phyloP scores from a whole-genome alignment of 1,284 basidiomycete species.

The Meira miltonrushii region DNA sequence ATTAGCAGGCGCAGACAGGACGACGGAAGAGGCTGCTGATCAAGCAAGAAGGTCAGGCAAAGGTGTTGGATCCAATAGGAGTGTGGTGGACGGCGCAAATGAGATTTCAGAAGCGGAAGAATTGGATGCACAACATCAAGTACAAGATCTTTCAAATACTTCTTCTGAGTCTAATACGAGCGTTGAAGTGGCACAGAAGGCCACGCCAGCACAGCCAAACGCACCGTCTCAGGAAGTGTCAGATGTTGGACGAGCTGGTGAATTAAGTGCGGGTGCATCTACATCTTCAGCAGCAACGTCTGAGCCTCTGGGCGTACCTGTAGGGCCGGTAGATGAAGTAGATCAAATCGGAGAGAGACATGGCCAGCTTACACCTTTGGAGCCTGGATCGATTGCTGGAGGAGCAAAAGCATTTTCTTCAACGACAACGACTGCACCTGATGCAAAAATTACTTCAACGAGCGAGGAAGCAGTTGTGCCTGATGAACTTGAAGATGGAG shows the following conservation, averaged over 20 bases:
- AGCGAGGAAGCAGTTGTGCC: background rate
- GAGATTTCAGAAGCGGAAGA: background rate
- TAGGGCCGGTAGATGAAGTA: conserved; percentile 25
- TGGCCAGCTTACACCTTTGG: conserved; percentile 2
- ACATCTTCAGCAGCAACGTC: background rate
- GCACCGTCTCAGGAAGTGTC: background rate
- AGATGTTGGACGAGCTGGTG: background rate
- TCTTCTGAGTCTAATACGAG: background rate
- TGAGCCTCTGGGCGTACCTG: conserved; percentile 18
- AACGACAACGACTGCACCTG: background rate
- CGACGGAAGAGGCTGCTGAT: conserved; percentile 3
- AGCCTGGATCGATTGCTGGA: background rate
- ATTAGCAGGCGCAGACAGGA: conserved; percentile 11
- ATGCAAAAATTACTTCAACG: background rate
- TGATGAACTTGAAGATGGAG: background rate
- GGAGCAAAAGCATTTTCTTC: conserved; percentile 8
- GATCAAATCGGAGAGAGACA: conserved; percentile 15
- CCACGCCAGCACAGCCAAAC: background rate
- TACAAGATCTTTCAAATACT: background rate
- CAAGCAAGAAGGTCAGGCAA: background rate
- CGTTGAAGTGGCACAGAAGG: background rate
- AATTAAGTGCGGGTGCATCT: no score
- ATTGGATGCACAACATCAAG: background rate
- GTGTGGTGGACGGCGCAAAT: background rate
- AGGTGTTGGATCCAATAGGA: background rate